These are phyloP conservation scores for Chaetomiaceae sp. DNA, from an alignment of 2,329 filamentous ascomycete genomes.

Conservation along the genomic window DNA sequence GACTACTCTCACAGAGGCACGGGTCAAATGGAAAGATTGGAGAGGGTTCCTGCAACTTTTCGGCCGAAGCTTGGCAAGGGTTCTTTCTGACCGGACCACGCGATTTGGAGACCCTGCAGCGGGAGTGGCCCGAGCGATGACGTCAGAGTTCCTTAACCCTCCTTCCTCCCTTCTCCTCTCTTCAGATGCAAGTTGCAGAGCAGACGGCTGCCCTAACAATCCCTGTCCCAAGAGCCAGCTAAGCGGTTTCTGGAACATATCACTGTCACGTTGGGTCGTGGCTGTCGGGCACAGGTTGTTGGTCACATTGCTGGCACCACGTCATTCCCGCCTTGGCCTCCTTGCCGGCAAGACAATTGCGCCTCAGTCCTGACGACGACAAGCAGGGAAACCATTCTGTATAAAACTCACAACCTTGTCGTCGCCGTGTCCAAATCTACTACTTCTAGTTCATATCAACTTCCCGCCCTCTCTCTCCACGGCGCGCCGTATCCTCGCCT, in stretches of 20 bases:
- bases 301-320: slow-evolving; percentile 6
- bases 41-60: not conserved
- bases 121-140: not conserved
- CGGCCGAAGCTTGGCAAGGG: slow-evolving; percentile 4
- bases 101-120: not conserved
- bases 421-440: too few relatives aligned
- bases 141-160: not conserved
- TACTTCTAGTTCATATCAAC: not conserved
- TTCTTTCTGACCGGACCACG: not conserved
- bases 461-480: not conserved
- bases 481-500: too few relatives aligned
- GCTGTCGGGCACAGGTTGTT: not conserved
- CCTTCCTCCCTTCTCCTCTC: too few relatives aligned
- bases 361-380: slow-evolving; percentile 2
- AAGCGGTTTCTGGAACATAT: not conserved
- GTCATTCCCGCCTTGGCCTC: slow-evolving; percentile 9
- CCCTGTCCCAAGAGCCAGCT: not conserved
- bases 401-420: not conserved
- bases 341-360: not conserved
- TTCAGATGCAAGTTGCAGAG: too few relatives aligned
- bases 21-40: not conserved
- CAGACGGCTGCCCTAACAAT: too few relatives aligned
- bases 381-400: not conserved
- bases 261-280: not conserved
- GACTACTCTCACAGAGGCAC: too few relatives aligned